A percentile compares a stretch with the other conserved stretches of the same genome.
Evolutionary conservation across 1,284 basidiomycete genomes (phyloP).

Genomic region (Ustilago tritici): DNA sequence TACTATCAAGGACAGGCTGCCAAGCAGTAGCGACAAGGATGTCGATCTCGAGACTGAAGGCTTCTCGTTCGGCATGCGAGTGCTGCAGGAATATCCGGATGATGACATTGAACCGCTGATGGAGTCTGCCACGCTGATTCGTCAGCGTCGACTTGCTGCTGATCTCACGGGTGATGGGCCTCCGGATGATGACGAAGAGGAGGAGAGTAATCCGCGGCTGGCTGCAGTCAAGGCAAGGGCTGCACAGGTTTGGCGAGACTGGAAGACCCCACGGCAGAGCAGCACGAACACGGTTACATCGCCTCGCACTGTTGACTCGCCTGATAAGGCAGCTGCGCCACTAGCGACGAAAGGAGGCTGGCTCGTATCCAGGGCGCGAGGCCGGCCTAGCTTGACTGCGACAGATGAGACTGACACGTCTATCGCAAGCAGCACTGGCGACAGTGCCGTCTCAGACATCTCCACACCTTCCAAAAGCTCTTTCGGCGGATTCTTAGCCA

Average conservation of each 20-base stretch:
- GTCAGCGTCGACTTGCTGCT: conserved; percentile 58
- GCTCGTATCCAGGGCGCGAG: conserved; percentile 34
- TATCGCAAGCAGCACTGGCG: conserved; percentile 20
- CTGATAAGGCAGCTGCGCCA: neutral
- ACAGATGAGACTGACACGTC: conserved; percentile 35
- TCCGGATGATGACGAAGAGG: conserved; percentile 51
- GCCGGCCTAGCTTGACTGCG: conserved; percentile 8
- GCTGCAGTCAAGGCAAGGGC: conserved; percentile 37
- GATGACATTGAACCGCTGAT: conserved; percentile 61
- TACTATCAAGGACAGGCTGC: conserved; percentile 37
- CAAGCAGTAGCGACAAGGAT: conserved; percentile 19
- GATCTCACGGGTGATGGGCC: conserved; percentile 62
- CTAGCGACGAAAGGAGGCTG: conserved; percentile 39
- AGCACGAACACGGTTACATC: neutral
- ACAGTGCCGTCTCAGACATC: conserved; percentile 14
- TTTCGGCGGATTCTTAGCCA: conserved; percentile 45
- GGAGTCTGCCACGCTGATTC: conserved; percentile 52
- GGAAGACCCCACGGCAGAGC: conserved; percentile 27
- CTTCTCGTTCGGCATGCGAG: conserved; percentile 54
- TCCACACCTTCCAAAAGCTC: conserved; percentile 40
- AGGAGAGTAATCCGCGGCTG: conserved; percentile 13
- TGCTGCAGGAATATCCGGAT: conserved; percentile 62
- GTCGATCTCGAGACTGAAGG: conserved; percentile 48
- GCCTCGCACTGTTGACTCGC: neutral
- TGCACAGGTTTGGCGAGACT: conserved; percentile 43